Evolutionary conservation across 2,329 filamentous ascomycete species (phyloP).

Genomic region (Aureobasidium mangrovei): DNA sequence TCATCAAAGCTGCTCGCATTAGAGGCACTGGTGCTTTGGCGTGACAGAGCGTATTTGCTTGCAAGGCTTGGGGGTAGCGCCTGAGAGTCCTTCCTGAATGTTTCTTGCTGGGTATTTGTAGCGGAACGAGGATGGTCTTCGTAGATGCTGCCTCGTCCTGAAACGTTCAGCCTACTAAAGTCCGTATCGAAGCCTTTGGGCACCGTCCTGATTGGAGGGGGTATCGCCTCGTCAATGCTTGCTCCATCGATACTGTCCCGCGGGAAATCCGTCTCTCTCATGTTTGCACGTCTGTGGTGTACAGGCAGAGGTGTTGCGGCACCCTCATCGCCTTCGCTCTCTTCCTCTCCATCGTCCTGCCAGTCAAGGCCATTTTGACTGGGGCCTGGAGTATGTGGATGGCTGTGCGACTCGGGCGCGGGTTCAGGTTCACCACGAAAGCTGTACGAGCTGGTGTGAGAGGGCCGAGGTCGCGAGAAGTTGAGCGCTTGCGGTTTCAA

Average conservation of each 20-base stretch:
- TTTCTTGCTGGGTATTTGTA: background rate
- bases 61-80: background rate
- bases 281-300: background rate
- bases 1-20: background rate
- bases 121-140: conserved; percentile 1
- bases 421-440: conserved; percentile 4
- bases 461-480: conserved; percentile 21
- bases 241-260: background rate
- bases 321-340: background rate
- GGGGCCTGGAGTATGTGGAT: background rate
- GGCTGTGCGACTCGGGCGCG: background rate
- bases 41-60: too few species aligned
- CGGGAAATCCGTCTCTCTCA: background rate
- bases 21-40: background rate
- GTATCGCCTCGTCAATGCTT: background rate
- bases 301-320: background rate
- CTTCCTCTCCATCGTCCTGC: background rate
- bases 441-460: background rate
- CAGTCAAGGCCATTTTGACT: background rate
- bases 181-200: background rate
- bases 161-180: background rate
- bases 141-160: conserved; percentile 4
- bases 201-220: background rate
- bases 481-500: conserved; percentile 19
- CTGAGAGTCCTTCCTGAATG: conserved; percentile 2